Base-by-base conservation (phyloP, 495 filamentous ascomycete genomes). In the Aspergillus conjunctus region DNA sequence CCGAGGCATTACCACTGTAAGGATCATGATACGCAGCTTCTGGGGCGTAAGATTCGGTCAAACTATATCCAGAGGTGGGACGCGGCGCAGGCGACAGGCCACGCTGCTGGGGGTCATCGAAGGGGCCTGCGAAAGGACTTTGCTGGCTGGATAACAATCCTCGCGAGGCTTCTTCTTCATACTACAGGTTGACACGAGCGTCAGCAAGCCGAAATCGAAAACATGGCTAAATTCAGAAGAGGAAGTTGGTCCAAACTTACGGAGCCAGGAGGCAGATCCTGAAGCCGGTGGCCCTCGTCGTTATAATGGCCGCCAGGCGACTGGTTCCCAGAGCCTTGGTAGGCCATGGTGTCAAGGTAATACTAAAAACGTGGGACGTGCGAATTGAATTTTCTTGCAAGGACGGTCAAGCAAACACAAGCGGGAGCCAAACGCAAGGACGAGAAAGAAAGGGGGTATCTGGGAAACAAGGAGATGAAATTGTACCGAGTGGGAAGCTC, bases 21-120 rank as follows among this genome's bases (percentile, higher is more conserved):
- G 86, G 83, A 45, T 89, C 81, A 59, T 81, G 78, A 62, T 81
- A 83, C 51, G 78, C 73, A 54, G 67, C 70, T 20, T 89, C 85
- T 6, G 79, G 72, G 22, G 86, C 87, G 73, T 98, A 98, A 10
- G 93, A 91, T 79, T 98, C 94, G 21, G 91, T 92, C 72, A 99
- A 82, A 70, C 87, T 94, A 80, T 99, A 98, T 22, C 88, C 75
- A 3, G 83, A 87, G 12, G 76, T 71, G 26, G 85, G 85, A 58
- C 83, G 80, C 46, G 75, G 80, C 46, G 75, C 71, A 50, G 83
- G 81, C 7, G 82, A 85, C 49, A 72, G 71, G 22, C 75, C 73
- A 26, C 81, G 79, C 39, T 80, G 77, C 65, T 85, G 79, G 55
- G 87, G 83, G 68, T 91, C 90, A 66, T 93, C 91, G 73, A 92